Conservation (phyloP, 768 basidiomycete species). For the Calocera cornea region DNA sequence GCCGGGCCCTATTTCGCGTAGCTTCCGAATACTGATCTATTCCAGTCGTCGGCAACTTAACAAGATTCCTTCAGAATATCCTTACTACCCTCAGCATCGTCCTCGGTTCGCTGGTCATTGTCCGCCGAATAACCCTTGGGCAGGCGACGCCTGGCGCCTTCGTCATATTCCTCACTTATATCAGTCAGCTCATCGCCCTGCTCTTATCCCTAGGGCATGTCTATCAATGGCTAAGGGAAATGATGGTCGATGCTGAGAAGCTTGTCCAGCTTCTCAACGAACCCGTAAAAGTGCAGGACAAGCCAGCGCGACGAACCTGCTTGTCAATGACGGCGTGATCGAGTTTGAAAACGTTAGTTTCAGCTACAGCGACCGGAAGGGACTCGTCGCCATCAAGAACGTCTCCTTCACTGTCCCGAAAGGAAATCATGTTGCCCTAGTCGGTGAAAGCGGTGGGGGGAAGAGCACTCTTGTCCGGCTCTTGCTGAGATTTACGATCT, state of each 20-base stretch:
- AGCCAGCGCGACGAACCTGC: slow-evolving; percentile 58
- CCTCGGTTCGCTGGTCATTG: slow-evolving; percentile 71
- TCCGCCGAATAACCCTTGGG: slow-evolving; percentile 46
- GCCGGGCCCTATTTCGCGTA: slow-evolving; percentile 18
- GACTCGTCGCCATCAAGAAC: slow-evolving; percentile 45
- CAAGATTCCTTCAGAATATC: slow-evolving; percentile 67
- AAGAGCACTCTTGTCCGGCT: slow-evolving; percentile 79
- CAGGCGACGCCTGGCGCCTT: slow-evolving; percentile 44
- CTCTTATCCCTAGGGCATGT: slow-evolving; percentile 66
- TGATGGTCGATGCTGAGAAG: slow-evolving; percentile 71
- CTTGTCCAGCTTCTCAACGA: slow-evolving; percentile 69
- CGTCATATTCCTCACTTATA: slow-evolving; percentile 69
- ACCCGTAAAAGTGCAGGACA: slow-evolving; percentile 71
- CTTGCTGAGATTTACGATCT: slow-evolving; percentile 89
- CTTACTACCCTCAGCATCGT: slow-evolving; percentile 73
- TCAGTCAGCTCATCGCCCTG: slow-evolving; percentile 56
- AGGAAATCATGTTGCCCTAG: slow-evolving; percentile 76
- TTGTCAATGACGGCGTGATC: slow-evolving; percentile 62
- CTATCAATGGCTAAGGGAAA: slow-evolving; percentile 62
- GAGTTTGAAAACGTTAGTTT: slow-evolving; percentile 86
- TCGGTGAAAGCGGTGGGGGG: slow-evolving; percentile 69
- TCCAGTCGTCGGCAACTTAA: slow-evolving; percentile 34
- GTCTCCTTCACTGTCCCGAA: slow-evolving; percentile 83
- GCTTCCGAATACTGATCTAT: slow-evolving; percentile 3
- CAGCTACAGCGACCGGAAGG: slow-evolving; percentile 59